Evolutionary conservation across 2,329 filamentous ascomycete species (phyloP), one percentile per base, ranked within the genome.

Genomic region (Septoria petroselini): DNA sequence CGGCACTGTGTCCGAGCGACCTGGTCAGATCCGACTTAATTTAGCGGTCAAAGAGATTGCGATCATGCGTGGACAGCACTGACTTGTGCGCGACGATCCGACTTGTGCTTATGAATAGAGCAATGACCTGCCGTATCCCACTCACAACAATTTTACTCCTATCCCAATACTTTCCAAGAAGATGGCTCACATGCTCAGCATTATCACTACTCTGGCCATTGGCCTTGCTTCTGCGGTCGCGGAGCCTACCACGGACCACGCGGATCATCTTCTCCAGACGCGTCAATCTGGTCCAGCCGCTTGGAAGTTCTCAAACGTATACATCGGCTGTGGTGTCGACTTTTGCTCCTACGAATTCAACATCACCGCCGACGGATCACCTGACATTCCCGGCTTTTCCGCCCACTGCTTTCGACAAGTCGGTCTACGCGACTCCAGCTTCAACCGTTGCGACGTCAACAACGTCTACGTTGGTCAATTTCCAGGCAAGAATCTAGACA

Each of bases 301-400:
- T 18, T 46, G 42, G 42, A 27, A n/a, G 7, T 15, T 46, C n/a
- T 25, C 17, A 1, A 38, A 46, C 30, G n/a, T 25, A 33, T 30
- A 30, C 23, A 31, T 47, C 43, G 43, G 43, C 34, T 47, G 43
- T 15, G 21, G 34, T 12, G 12, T 18, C 8, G 23, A 47, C 17
- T 38, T 29, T n/a, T 47, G 43, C 15, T 33, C 34, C 18, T 47
- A 39, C 25, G 14, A 39, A 12, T 39, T 47, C 19, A 23, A 39
- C 34, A 29, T 47, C 21, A 15, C 31, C 3, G 21, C 21, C 14
- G 18, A 40, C n/a, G 43, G 39, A 29, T 29, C 33, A 3, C 14
- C 7, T 19, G 33, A 46, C 12, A 11, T 46, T 6, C 43, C 43
- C n/a, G 43, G 43, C 4, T 38, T 46, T 11, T 18, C 17, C 11